Evolutionary conservation across 768 basidiomycete species (phyloP).

Genomic region (Rhizopogon sp.): DNA sequence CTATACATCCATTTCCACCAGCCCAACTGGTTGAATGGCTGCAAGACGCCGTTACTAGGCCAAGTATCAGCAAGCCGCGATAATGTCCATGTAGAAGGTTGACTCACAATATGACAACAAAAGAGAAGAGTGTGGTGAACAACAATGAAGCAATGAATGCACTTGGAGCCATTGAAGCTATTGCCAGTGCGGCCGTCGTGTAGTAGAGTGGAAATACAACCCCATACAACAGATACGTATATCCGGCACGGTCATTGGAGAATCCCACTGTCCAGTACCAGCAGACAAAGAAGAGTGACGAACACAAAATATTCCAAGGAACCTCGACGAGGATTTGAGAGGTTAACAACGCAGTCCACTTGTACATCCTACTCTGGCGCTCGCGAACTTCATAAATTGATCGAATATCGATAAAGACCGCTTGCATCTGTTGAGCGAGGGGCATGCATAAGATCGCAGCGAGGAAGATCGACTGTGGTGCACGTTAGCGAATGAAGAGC

Average conservation of each 20-base stretch:
- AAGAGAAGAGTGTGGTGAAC: conserved; percentile 55
- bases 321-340: conserved; percentile 53
- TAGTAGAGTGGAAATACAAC: conserved; percentile 57
- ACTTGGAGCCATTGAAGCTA: conserved; percentile 56
- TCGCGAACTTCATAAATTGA: conserved; percentile 63
- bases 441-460: conserved; percentile 45
- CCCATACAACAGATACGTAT: conserved; percentile 49
- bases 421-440: conserved; percentile 59
- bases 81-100: not conserved
- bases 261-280: conserved; percentile 74
- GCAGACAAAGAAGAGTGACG: conserved; percentile 53
- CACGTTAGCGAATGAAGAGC: not conserved
- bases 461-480: conserved; percentile 48
- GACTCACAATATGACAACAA: conserved; percentile 59
- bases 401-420: conserved; percentile 55
- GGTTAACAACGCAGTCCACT: conserved; percentile 54
- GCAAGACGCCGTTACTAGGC: conserved; percentile 57
- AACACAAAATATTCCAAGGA: conserved; percentile 58
- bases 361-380: conserved; percentile 59
- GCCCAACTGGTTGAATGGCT: conserved; percentile 54
- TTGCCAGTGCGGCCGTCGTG: conserved; percentile 54
- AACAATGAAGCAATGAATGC: conserved; percentile 55
- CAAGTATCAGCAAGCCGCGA: not conserved
- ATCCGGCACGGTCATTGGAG: conserved; percentile 45
- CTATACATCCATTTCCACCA: conserved; percentile 75